Conservation (phyloP, 768 basidiomycete species). For the Pleurotus ostreatus region DNA sequence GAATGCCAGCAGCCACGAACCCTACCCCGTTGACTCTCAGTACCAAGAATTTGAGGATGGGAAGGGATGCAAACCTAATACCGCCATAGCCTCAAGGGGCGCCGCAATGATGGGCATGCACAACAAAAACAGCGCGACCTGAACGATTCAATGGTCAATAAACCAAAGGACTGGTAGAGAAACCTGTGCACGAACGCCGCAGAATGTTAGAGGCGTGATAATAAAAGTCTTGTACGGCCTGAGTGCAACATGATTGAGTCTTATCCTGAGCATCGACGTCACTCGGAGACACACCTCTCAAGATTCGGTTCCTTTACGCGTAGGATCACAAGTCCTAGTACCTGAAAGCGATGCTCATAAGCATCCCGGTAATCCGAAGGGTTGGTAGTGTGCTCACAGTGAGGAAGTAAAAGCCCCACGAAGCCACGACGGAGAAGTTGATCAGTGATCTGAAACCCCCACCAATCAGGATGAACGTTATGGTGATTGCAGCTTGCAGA, state of each 20-base stretch:
- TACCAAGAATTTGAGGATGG: background rate
- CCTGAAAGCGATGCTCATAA: conserved; percentile 35
- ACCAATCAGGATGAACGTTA: conserved; percentile 76
- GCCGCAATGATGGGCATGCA: conserved; percentile 95
- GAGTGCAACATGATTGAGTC: background rate
- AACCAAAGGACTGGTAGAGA: background rate
- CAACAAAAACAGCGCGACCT: conserved; percentile 87
- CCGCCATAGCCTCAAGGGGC: conserved; percentile 82
- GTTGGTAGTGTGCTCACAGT: conserved; percentile 48
- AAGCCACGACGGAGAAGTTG: conserved; percentile 86
- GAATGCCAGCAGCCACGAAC: conserved; percentile 76
- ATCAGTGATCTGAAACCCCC: conserved; percentile 87
- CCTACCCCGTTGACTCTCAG: conserved; percentile 33
- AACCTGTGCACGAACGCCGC: conserved; percentile 52
- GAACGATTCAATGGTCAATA: conserved; percentile 7
- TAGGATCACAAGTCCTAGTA: conserved; percentile 82
- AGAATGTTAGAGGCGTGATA: conserved; percentile 85
- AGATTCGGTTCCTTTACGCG: conserved; percentile 88
- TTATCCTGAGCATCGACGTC: no score
- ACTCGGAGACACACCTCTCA: conserved; percentile 49
- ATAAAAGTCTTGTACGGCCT: conserved; percentile 95
- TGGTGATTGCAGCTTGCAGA: conserved; percentile 72
- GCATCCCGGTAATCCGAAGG: background rate
- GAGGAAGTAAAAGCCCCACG: conserved; percentile 85
- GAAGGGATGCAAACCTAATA: conserved; percentile 56